Conservation (phyloP, 192 early-diverging fungal species). For the Cetraspora pellucida region DNA sequence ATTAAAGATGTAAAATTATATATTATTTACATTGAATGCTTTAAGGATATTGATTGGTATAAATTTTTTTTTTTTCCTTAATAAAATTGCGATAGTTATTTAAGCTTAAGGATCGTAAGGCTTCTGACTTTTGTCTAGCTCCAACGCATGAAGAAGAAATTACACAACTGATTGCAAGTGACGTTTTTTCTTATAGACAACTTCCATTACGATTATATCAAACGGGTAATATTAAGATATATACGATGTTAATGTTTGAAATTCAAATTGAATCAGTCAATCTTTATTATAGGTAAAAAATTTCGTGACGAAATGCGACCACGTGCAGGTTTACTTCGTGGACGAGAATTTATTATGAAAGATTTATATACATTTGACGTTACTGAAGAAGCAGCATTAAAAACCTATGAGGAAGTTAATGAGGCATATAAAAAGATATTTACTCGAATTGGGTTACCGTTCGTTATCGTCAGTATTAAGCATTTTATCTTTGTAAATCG, state of each 20-base stretch:
- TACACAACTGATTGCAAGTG: constrained; percentile 68
- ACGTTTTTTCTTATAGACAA: constrained; percentile 69
- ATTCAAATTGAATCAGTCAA: not conserved
- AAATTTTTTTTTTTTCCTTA: not conserved
- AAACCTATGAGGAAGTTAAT: constrained; percentile 77
- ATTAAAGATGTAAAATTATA: constrained; percentile 27
- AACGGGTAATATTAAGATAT: constrained; percentile 51
- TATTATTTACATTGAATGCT: not conserved
- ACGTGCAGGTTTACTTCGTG: constrained; percentile 80
- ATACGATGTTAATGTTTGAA: not conserved
- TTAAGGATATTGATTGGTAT: not conserved
- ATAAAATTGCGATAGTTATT: constrained; percentile 58
- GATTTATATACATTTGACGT: constrained; percentile 92
- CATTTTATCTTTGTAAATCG: too few species aligned
- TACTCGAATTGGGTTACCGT: constrained; percentile 74
- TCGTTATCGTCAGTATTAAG: constrained; percentile 60
- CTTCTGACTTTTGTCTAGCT: constrained; percentile 66
- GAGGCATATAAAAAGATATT: constrained; percentile 79
- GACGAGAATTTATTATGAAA: constrained; percentile 95
- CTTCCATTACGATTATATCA: constrained; percentile 88
- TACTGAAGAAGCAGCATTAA: constrained; percentile 62
- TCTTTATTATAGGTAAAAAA: constrained; percentile 59
- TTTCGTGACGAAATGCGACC: constrained; percentile 85
- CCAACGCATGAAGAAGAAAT: constrained; percentile 96
- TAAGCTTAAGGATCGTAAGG: constrained; percentile 77